Evolutionary conservation across 2,329 filamentous ascomycete species (phyloP).

Genomic region (Pyrenochaeta sp.): DNA sequence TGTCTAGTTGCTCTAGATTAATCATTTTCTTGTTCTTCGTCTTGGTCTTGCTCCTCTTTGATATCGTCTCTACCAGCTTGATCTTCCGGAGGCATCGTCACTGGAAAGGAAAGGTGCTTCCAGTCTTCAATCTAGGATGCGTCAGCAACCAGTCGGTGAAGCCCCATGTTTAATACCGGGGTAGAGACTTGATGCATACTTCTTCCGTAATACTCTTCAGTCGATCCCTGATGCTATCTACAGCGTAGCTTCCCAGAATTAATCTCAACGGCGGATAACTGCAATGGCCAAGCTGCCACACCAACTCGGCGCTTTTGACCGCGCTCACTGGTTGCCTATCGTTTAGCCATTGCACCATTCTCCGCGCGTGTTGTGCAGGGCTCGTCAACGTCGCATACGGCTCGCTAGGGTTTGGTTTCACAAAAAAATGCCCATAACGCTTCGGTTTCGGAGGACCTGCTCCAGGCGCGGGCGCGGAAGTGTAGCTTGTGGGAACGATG

Average conservation of each 20-base stretch:
- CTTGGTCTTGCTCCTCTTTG: conserved; percentile 29
- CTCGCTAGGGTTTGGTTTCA: conserved; percentile 80
- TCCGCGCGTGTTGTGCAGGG: conserved; percentile 85
- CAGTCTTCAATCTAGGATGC: conserved; percentile 33
- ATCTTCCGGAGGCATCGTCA: conserved; percentile 30
- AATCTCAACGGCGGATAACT: conserved; percentile 88
- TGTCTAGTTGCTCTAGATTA: conserved; percentile 5
- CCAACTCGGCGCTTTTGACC: conserved; percentile 89
- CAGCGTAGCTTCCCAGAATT: conserved; percentile 90
- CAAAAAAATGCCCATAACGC: conserved; percentile 89
- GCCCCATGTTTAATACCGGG: neutral
- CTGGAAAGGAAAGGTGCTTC: conserved; percentile 37
- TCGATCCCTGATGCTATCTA: conserved; percentile 92
- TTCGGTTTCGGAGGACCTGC: conserved; percentile 62
- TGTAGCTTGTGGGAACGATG: conserved; percentile 25
- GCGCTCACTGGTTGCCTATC: conserved; percentile 92
- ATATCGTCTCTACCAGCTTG: conserved; percentile 22
- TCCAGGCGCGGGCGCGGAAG: conserved; percentile 42
- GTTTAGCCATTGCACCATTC: conserved; percentile 94
- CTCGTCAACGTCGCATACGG: conserved; percentile 80
- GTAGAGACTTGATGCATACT: conserved; percentile 55
- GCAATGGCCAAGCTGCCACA: conserved; percentile 94
- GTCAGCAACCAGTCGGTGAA: neutral
- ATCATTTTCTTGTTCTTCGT: conserved; percentile 36
- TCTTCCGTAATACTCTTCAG: conserved; percentile 93